Percentiles rank a stretch among this genome's conserved stretches.
phyloP scores from a whole-genome alignment of 2,329 filamentous ascomycete genomes.

The Passalora sequoiae region DNA sequence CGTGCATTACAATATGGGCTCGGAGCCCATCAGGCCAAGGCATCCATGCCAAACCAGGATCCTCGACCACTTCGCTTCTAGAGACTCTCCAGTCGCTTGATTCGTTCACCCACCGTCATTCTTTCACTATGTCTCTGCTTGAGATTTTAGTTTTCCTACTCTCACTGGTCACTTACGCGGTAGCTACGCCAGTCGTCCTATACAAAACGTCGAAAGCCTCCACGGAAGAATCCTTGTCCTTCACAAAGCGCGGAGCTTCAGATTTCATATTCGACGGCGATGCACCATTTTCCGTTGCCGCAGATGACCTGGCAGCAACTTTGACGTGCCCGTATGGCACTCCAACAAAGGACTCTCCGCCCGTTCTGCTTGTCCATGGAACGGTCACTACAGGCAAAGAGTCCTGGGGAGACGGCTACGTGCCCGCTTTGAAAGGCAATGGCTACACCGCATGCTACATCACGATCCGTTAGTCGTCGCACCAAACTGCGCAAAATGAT shows the following conservation, averaged over 20 bases:
- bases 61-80: background rate
- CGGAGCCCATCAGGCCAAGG: too few relatives aligned
- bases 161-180: background rate
- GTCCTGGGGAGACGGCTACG: slow-evolving; percentile 28
- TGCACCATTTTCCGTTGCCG: slow-evolving; percentile 27
- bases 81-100: slow-evolving; percentile 2
- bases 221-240: background rate
- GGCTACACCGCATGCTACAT: slow-evolving; percentile 32
- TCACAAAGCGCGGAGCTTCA: slow-evolving; percentile 16
- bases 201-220: background rate
- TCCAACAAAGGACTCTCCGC: slow-evolving; percentile 22
- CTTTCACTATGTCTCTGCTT: slow-evolving; percentile 13
- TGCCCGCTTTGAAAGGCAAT: slow-evolving; percentile 26
- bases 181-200: slow-evolving; percentile 15
- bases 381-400: slow-evolving; percentile 28
- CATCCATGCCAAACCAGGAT: too few relatives aligned
- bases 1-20: too few relatives aligned
- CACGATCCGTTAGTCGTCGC: slow-evolving; percentile 23
- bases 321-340: slow-evolving; percentile 30
- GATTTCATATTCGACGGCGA: slow-evolving; percentile 26
- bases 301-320: slow-evolving; percentile 22
- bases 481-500: background rate
- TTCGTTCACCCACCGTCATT: slow-evolving; percentile 1
- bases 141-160: slow-evolving; percentile 10
- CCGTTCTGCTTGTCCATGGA: slow-evolving; percentile 31